Evolutionary conservation across 2,329 filamentous ascomycete species (phyloP).

Genomic region (Fusarium guadeloupense): DNA sequence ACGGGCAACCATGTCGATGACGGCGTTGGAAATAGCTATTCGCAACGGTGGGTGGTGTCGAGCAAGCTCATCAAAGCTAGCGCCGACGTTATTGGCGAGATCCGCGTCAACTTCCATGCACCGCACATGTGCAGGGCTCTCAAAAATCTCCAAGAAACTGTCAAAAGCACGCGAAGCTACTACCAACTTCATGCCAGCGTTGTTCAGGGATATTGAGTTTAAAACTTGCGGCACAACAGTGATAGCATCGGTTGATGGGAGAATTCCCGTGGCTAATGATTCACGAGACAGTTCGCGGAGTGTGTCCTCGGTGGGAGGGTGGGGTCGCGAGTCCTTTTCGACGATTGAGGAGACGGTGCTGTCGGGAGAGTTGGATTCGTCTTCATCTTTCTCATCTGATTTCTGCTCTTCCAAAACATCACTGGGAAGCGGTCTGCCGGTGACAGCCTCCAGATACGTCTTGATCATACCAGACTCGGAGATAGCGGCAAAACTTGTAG

Average conservation of each 20-base stretch:
- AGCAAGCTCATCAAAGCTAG: constrained; percentile 91
- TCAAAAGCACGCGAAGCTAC: constrained; percentile 83
- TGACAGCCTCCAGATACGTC: constrained; percentile 85
- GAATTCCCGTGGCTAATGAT: constrained; percentile 73
- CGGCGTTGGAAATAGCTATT: constrained; percentile 80
- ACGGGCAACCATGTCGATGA: constrained; percentile 87
- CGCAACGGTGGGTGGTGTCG: constrained; percentile 91
- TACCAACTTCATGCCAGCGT: constrained; percentile 86
- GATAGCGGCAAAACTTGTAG: constrained; percentile 95
- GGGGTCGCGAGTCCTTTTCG: constrained; percentile 53
- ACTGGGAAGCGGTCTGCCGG: constrained; percentile 57
- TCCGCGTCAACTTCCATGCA: constrained; percentile 78
- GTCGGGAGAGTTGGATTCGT: constrained; percentile 50
- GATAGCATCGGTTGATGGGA: constrained; percentile 90
- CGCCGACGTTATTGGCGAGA: constrained; percentile 78
- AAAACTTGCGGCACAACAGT: constrained; percentile 86
- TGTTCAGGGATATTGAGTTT: constrained; percentile 92
- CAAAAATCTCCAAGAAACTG: constrained; percentile 94
- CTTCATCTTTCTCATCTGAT: constrained; percentile 45
- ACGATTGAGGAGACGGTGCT: constrained; percentile 52
- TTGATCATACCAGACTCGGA: constrained; percentile 92
- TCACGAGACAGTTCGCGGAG: constrained; percentile 57
- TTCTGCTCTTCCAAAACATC: constrained; percentile 44
- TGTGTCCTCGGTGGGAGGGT: constrained; percentile 62
- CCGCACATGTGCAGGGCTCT: constrained; percentile 88